Evolutionary conservation across 306 rosid genomes (phyloP).

Genomic region (Lotus japonicus): DNA sequence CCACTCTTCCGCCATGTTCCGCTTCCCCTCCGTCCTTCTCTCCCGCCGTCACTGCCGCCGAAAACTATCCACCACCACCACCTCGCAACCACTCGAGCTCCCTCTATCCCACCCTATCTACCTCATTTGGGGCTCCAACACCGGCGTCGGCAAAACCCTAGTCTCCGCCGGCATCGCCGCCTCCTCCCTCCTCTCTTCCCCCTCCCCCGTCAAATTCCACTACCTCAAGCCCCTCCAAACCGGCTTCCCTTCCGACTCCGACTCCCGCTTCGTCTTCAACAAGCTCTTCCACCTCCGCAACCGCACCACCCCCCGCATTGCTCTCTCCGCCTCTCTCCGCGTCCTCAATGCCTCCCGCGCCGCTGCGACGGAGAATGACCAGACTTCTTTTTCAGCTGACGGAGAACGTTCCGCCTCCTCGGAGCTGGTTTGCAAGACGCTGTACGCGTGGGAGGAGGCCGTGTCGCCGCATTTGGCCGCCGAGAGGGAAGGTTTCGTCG

Average conservation of each 20-base stretch:
- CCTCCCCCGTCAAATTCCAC: constrained; percentile 41
- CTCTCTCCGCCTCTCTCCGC: constrained; percentile 50
- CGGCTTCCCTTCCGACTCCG: constrained; percentile 86
- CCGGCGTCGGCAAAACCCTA: constrained; percentile 89
- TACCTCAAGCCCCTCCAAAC: constrained; percentile 90
- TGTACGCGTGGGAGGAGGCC: constrained; percentile 82
- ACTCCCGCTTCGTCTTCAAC: constrained; percentile 63
- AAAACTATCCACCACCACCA: constrained; percentile 27
- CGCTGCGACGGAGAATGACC: not conserved
- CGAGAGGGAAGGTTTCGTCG: constrained; percentile 52
- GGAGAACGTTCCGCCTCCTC: constrained; percentile 15
- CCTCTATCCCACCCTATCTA: constrained; percentile 77
- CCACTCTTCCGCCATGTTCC: constrained; percentile 10
- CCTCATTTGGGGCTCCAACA: constrained; percentile 81
- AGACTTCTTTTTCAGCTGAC: not conserved
- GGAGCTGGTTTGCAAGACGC: constrained; percentile 68
- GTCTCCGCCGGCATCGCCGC: constrained; percentile 88
- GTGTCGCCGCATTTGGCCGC: constrained; percentile 91
- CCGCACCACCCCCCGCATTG: constrained; percentile 23
- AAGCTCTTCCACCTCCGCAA: constrained; percentile 38
- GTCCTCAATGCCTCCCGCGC: constrained; percentile 53
- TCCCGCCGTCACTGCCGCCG: constrained; percentile 21
- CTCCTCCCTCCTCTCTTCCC: constrained; percentile 42
- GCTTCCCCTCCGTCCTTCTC: constrained; percentile 24
- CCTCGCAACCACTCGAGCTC: constrained; percentile 31